A percentile compares a stretch with the other conserved stretches of the same genome.
Conservation (phyloP, 495 filamentous ascomycete genomes). For the Annulohypoxylon moriforme region DNA sequence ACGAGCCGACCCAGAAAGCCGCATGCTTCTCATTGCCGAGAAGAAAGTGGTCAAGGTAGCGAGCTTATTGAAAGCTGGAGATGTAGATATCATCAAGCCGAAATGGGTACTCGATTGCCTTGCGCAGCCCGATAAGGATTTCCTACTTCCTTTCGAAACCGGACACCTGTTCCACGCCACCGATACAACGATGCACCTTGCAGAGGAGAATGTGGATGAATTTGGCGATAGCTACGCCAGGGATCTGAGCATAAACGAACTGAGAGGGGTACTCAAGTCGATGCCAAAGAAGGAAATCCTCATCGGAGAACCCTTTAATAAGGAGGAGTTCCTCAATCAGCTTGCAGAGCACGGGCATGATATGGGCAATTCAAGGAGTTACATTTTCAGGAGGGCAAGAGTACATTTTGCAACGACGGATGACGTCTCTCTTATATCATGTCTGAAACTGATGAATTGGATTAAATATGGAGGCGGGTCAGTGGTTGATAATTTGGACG, state of each 20-base stretch:
- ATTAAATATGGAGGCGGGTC: slow-evolving; percentile 73
- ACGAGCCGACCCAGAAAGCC: slow-evolving; percentile 67
- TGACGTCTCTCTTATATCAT: slow-evolving; percentile 34
- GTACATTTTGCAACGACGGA: slow-evolving; percentile 63
- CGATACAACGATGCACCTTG: slow-evolving; percentile 45
- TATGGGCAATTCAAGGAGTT: slow-evolving; percentile 64
- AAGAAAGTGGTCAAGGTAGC: slow-evolving; percentile 87
- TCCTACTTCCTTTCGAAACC: slow-evolving; percentile 76
- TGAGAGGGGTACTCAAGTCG: slow-evolving; percentile 65
- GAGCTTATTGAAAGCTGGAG: slow-evolving; percentile 76
- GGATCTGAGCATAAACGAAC: slow-evolving; percentile 72
- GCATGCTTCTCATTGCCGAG: slow-evolving; percentile 81
- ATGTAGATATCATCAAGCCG: slow-evolving; percentile 77
- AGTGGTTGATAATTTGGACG: slow-evolving; percentile 59
- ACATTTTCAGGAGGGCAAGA: slow-evolving; percentile 73
- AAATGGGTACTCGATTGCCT: slow-evolving; percentile 89
- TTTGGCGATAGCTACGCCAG: slow-evolving; percentile 87
- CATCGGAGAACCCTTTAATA: slow-evolving; percentile 45
- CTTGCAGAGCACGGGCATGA: slow-evolving; percentile 66
- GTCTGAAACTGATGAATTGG: slow-evolving; percentile 55
- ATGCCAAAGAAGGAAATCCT: slow-evolving; percentile 54
- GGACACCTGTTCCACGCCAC: slow-evolving; percentile 64
- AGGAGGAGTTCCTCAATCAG: slow-evolving; percentile 60
- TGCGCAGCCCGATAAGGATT: slow-evolving; percentile 67
- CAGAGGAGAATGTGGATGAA: slow-evolving; percentile 71